Base-by-base conservation (phyloP, 257 asterid genomes). In the Solanum bukasovii region DNA sequence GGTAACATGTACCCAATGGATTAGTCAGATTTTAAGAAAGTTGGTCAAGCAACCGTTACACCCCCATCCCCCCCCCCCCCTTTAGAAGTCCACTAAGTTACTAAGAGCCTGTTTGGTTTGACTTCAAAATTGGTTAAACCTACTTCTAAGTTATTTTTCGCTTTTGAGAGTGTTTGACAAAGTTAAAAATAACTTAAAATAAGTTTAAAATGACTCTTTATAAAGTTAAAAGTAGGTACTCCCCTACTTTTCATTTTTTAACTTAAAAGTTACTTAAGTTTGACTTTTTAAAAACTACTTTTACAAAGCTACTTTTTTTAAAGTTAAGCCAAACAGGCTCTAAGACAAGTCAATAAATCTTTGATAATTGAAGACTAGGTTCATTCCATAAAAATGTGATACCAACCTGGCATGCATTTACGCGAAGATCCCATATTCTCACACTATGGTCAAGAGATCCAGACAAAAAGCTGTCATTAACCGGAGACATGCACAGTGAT, bases 401-500 rank as follows among this genome's bases (percentile, higher is more conserved):
- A 89, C 95, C 88, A 91, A 97, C 99, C 99, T 97, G 99, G 84
- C 99, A 97, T 27, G 95, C 94, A 90, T 97, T 96, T 85, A 97
- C 99, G 7, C 99, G 98, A 83, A 97, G 96, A 91, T 97, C 99
- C 99, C 99, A 97, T 90, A 96, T 94, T 67, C 98, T 93, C 71
- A 94, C 98, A 91, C 91, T 95, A 90, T 96, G 99, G 88, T 97
- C 99, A 88, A 97, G 95, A 91, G 99, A 97, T 87, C 99, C 99
- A 46, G 99, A 96, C 99, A 97, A 95, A 93, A 97, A 97, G 90
- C 96, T 89, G 86, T 97, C 99, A 42, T 97, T 94, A 85, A 96
- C 91, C 0, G 99, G 99, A 90, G 98, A 97, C 99, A 97, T 97
- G 94, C 99, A 95, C 88, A 97, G 91, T 37, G 99, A 97, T 87